Conservation (phyloP, 2,329 filamentous ascomycete species). For the Beauveria varroae region DNA sequence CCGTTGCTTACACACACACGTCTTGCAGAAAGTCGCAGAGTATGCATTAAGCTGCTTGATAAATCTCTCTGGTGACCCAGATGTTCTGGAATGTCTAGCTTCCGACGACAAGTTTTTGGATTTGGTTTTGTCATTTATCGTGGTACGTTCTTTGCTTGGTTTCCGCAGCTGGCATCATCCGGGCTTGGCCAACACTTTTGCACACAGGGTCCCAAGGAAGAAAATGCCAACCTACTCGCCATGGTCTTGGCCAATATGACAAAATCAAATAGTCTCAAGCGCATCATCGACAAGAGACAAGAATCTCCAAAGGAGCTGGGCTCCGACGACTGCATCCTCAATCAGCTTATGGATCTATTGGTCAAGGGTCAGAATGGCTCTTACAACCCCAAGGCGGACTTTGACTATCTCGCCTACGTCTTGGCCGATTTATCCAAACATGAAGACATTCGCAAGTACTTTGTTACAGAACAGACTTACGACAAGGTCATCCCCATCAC, state of each 20-base stretch:
- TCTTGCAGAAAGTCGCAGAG: conserved; percentile 73
- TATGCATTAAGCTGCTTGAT: conserved; percentile 87
- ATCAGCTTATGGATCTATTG: conserved; percentile 92
- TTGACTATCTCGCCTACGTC: conserved; percentile 87
- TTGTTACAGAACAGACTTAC: conserved; percentile 65
- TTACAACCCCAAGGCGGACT: conserved; percentile 81
- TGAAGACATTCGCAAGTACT: conserved; percentile 64
- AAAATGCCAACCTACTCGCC: conserved; percentile 73
- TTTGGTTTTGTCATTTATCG: conserved; percentile 62
- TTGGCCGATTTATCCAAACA: conserved; percentile 90
- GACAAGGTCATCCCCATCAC: conserved; percentile 81
- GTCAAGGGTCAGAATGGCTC: conserved; percentile 79
- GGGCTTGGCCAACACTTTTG: background rate
- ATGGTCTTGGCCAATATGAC: conserved; percentile 92
- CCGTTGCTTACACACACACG: conserved; percentile 51
- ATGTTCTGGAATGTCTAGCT: conserved; percentile 65
- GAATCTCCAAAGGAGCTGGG: conserved; percentile 61
- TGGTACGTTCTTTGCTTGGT: conserved; percentile 44
- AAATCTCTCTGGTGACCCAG: conserved; percentile 71
- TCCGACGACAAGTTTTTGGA: conserved; percentile 78
- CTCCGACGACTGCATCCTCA: conserved; percentile 66
- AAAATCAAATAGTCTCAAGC: conserved; percentile 68
- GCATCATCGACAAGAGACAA: conserved; percentile 61
- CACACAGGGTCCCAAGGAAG: conserved; percentile 59
- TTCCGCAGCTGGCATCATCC: background rate